Percentiles rank a stretch among this genome's conserved stretches.
Conservation (phyloP, 1,284 basidiomycete genomes). For the Sanghuangporus weigelae region DNA sequence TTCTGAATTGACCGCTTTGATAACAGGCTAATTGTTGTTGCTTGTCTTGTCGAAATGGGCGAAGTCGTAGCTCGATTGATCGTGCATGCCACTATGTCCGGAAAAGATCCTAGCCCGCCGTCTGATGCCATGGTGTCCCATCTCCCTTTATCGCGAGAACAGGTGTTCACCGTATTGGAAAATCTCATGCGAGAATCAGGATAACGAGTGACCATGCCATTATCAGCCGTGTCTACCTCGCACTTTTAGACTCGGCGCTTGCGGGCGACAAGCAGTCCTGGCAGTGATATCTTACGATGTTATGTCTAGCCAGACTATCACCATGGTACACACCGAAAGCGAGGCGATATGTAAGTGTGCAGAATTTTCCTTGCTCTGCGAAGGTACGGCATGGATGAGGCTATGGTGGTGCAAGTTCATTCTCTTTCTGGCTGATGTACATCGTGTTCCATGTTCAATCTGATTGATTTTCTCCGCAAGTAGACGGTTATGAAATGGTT, state of each 20-base stretch:
- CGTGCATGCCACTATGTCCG: conserved; percentile 52
- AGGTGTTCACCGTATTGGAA: conserved; percentile 37
- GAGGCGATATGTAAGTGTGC: neutral
- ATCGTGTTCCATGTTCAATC: no score
- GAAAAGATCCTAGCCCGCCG: conserved; percentile 21
- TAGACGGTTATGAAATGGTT: no score
- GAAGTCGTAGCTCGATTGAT: conserved; percentile 81
- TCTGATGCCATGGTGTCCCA: conserved; percentile 21
- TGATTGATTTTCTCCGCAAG: no score
- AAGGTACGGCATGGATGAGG: neutral
- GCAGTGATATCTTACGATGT: neutral
- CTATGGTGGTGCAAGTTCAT: neutral
- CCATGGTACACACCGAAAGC: neutral
- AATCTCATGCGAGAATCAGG: conserved; percentile 26
- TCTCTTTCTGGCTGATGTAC: neutral
- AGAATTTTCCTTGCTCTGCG: neutral
- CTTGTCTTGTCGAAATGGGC: conserved; percentile 80
- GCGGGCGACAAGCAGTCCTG: neutral
- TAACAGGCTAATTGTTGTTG: conserved; percentile 78
- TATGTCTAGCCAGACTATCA: neutral
- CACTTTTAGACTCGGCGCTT: neutral
- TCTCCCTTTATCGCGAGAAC: conserved; percentile 34
- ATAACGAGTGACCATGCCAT: neutral
- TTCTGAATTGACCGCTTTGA: neutral
- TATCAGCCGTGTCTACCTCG: neutral